Conservation (phyloP, 2,329 filamentous ascomycete genomes). For the Pezicula neosporulosa region DNA sequence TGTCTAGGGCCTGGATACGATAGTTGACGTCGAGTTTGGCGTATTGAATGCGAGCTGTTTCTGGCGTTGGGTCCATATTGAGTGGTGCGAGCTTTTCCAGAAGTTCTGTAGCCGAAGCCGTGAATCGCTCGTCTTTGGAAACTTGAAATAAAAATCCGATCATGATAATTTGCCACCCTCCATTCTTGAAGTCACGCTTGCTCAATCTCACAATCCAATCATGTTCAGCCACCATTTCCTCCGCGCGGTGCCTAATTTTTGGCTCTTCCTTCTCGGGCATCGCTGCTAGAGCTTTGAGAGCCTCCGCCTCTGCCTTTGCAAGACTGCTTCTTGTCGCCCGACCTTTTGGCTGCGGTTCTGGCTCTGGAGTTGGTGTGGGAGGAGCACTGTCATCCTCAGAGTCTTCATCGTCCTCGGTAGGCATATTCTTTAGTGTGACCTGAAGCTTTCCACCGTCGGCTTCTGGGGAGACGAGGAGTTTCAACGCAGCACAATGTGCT, state of each 20-base stretch:
- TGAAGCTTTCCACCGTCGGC: constrained; percentile 75
- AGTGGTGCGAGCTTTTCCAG: constrained; percentile 78
- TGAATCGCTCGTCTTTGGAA: constrained; percentile 68
- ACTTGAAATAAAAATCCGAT: constrained; percentile 83
- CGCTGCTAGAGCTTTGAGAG: constrained; percentile 56
- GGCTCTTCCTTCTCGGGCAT: constrained; percentile 35
- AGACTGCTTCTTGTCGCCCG: constrained; percentile 84
- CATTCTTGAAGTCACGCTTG: constrained; percentile 80
- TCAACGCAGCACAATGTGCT: constrained; percentile 86
- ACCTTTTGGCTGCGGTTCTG: constrained; percentile 61
- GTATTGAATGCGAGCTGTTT: constrained; percentile 73
- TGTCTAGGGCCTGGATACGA: constrained; percentile 75
- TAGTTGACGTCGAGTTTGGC: constrained; percentile 76
- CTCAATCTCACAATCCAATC: constrained; percentile 84
- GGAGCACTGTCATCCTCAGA: constrained; percentile 51
- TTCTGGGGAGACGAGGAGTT: constrained; percentile 76
- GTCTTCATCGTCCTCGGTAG: constrained; percentile 66
- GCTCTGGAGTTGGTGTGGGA: constrained; percentile 63
- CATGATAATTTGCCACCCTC: constrained; percentile 89
- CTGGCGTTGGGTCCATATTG: constrained; percentile 68
- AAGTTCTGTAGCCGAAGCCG: constrained; percentile 73
- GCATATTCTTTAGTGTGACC: constrained; percentile 72
- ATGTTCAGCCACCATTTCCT: constrained; percentile 69
- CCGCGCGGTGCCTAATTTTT: constrained; percentile 60
- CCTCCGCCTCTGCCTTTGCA: constrained; percentile 74